Percentiles rank a stretch among this genome's conserved stretches.
Evolutionary conservation across 2,329 filamentous ascomycete genomes (phyloP).

Genomic region (Phoma sp.): DNA sequence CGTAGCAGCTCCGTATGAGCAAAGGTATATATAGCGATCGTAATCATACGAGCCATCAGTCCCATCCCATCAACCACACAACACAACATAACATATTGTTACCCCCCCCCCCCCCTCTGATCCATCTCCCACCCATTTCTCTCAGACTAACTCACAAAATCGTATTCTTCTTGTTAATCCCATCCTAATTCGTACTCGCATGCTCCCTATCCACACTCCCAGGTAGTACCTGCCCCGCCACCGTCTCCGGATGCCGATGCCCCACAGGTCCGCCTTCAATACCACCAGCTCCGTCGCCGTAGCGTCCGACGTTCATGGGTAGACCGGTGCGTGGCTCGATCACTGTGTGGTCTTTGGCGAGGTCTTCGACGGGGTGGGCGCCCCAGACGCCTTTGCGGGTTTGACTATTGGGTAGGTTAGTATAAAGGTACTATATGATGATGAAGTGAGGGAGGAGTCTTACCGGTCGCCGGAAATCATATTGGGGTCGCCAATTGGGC

Average conservation of each 20-base stretch:
- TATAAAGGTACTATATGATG: background rate
- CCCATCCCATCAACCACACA: no score
- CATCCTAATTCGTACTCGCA: constrained; percentile 33
- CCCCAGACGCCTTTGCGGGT: constrained; percentile 28
- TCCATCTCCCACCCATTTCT: background rate
- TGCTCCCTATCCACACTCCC: constrained; percentile 21
- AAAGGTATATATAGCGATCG: background rate
- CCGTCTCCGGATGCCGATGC: constrained; percentile 18
- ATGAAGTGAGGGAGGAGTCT: constrained; percentile 10
- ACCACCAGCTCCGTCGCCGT: constrained; percentile 48
- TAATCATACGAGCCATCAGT: background rate
- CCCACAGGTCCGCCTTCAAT: constrained; percentile 44
- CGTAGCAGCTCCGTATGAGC: background rate
- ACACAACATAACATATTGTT: no score
- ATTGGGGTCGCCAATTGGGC: constrained; percentile 36
- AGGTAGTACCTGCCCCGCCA: background rate
- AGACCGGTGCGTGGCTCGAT: constrained; percentile 51
- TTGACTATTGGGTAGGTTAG: constrained; percentile 25
- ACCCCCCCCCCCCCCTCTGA: background rate
- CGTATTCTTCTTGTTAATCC: constrained; percentile 37
- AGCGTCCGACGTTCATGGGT: constrained; percentile 51
- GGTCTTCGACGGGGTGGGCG: constrained; percentile 26
- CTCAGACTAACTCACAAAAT: constrained; percentile 24
- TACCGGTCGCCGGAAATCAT: constrained; percentile 40
- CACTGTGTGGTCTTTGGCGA: constrained; percentile 32